Evolutionary conservation across 2,329 filamentous ascomycete species (phyloP).

Genomic region (Sphaerulina populicola): DNA sequence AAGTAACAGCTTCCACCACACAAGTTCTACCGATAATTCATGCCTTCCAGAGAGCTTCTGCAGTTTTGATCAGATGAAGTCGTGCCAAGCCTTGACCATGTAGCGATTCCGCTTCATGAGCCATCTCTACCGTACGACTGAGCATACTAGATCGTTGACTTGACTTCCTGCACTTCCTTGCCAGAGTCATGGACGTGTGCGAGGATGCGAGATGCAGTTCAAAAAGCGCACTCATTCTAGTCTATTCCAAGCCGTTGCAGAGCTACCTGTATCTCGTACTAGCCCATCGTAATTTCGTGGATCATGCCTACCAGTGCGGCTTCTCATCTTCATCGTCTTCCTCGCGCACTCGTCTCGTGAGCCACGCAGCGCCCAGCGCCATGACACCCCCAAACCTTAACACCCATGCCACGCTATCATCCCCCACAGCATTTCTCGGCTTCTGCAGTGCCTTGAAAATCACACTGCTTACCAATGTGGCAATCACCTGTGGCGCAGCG

Average conservation of each 20-base stretch:
- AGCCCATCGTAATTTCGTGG: background rate
- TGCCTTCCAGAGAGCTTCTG: too few species aligned
- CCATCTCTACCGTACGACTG: too few species aligned
- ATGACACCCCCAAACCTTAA: constrained; percentile 74
- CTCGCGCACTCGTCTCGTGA: constrained; percentile 16
- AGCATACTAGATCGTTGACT: too few species aligned
- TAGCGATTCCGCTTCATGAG: too few species aligned
- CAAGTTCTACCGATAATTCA: too few species aligned
- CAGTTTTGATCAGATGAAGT: too few species aligned
- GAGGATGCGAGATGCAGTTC: too few species aligned
- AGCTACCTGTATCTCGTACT: background rate
- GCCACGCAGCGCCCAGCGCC: constrained; percentile 60
- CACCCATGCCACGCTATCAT: constrained; percentile 80
- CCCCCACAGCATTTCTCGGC: constrained; percentile 71
- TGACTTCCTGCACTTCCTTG: too few species aligned
- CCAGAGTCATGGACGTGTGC: too few species aligned
- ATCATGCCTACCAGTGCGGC: constrained; percentile 6
- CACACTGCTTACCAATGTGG: constrained; percentile 71
- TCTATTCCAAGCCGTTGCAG: background rate
- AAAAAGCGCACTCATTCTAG: too few species aligned
- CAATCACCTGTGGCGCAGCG: constrained; percentile 82
- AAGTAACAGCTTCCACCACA: too few species aligned
- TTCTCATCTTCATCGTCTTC: constrained; percentile 15
- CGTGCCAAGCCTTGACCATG: too few species aligned
- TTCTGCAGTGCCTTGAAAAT: constrained; percentile 85